A percentile compares a stretch with the other conserved stretches of the same genome.
Conservation (phyloP, 1,139 yeast genomes). For the Candida glucosophila region DNA sequence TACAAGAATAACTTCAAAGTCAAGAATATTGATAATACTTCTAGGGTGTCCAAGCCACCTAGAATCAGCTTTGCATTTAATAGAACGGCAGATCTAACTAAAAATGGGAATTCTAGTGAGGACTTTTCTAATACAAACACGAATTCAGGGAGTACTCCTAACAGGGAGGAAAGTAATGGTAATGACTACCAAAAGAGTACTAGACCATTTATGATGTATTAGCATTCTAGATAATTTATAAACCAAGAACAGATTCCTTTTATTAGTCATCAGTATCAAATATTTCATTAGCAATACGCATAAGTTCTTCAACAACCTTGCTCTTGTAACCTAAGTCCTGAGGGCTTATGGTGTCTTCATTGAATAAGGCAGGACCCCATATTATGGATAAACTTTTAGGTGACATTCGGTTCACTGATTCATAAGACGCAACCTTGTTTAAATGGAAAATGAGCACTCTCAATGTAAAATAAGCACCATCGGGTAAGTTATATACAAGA, state of each 20-base stretch:
- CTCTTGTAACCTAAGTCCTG: conserved; percentile 80
- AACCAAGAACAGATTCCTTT: not conserved
- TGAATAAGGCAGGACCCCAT: conserved; percentile 89
- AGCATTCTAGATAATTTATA: conserved; percentile 1
- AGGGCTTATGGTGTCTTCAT: conserved; percentile 54
- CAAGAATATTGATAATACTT: conserved; percentile 13
- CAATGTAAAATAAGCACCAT: conserved; percentile 88
- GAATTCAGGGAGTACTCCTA: too few species aligned
- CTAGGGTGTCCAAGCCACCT: conserved; percentile 22
- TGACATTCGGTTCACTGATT: conserved; percentile 69
- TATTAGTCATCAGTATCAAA: conserved; percentile 53
- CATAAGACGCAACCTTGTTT: conserved; percentile 60
- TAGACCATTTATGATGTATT: conserved; percentile 11
- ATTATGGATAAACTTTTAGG: conserved; percentile 72
- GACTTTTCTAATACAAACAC: too few species aligned
- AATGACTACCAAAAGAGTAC: conserved; percentile 5
- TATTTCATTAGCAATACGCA: conserved; percentile 77
- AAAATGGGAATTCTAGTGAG: too few species aligned
- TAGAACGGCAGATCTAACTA: conserved; percentile 1
- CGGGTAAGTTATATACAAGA: conserved; percentile 81
- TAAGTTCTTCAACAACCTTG: conserved; percentile 73
- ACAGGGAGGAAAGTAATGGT: too few species aligned
- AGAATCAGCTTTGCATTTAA: conserved; percentile 17
- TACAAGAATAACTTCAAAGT: conserved; percentile 22
- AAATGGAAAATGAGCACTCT: conserved; percentile 80